Conservation (phyloP, 768 basidiomycete species). For the Collybiopsis luxurians region DNA sequence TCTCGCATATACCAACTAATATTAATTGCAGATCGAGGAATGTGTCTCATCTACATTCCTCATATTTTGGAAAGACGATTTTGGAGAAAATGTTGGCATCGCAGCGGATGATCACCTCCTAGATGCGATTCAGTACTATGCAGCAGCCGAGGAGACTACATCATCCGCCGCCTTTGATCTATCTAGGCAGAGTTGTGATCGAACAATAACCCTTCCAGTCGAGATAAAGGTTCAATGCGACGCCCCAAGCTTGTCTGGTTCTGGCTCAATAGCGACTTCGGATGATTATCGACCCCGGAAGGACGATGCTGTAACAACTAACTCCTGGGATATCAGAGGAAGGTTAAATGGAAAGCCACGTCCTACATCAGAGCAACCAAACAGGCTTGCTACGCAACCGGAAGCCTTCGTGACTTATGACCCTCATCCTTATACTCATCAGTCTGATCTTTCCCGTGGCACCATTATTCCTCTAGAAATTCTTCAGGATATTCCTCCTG, state of each 20-base stretch:
- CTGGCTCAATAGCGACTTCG: conserved; percentile 74
- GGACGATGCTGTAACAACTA: conserved; percentile 75
- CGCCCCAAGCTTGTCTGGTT: conserved; percentile 88
- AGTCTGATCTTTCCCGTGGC: conserved; percentile 23
- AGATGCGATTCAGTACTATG: conserved; percentile 88
- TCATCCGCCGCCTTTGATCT: conserved; percentile 69
- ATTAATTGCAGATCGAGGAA: conserved; percentile 68
- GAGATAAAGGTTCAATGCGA: conserved; percentile 85
- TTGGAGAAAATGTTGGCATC: conserved; percentile 74
- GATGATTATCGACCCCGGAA: conserved; percentile 69
- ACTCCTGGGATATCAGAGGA: conserved; percentile 57
- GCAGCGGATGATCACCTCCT: conserved; percentile 70
- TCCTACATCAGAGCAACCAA: conserved; percentile 66
- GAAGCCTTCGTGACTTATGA: conserved; percentile 14
- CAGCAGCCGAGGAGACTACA: conserved; percentile 69
- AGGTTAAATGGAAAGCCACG: conserved; percentile 37
- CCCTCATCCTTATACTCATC: conserved; percentile 20
- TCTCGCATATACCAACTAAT: conserved; percentile 7
- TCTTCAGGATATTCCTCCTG: conserved; percentile 46
- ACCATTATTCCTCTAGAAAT: conserved; percentile 45
- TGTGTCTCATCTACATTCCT: conserved; percentile 74
- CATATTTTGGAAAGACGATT: conserved; percentile 86
- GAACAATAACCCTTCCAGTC: conserved; percentile 76
- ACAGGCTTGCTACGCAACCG: conserved; percentile 61
- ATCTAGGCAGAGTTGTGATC: conserved; percentile 54